A percentile compares a stretch with the other conserved stretches of the same genome.
Conservation (phyloP, 2,329 filamentous ascomycete species). For the Metarhizium robertsii region DNA sequence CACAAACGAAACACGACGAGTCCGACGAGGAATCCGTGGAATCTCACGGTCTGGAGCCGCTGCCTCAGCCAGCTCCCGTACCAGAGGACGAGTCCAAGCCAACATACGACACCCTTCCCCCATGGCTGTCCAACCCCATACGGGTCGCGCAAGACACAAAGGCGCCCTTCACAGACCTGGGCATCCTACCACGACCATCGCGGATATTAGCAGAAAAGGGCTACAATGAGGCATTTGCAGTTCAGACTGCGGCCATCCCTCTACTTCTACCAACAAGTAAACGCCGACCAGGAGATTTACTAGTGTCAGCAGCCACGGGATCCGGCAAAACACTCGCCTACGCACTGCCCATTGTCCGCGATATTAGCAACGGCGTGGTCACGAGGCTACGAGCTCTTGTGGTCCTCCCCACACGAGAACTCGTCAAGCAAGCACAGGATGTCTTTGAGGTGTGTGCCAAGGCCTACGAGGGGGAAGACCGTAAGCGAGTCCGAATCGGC, state of each 20-base stretch:
- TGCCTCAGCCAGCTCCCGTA: conserved; percentile 67
- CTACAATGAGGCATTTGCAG: conserved; percentile 30
- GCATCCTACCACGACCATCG: conserved; percentile 50
- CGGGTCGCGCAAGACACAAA: conserved; percentile 52
- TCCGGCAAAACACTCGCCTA: conserved; percentile 95
- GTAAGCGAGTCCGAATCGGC: conserved; percentile 67
- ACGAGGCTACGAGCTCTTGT: conserved; percentile 70
- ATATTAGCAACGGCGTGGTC: conserved; percentile 54
- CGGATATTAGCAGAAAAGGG: conserved; percentile 55
- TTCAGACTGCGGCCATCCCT: conserved; percentile 54
- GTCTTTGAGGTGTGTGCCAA: conserved; percentile 65
- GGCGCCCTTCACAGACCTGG: conserved; percentile 53
- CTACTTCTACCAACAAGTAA: conserved; percentile 60
- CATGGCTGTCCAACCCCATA: conserved; percentile 73
- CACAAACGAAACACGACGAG: conserved; percentile 20
- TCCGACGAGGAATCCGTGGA: conserved; percentile 28
- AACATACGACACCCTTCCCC: conserved; percentile 68
- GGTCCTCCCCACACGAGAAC: conserved; percentile 81
- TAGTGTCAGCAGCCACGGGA: conserved; percentile 87
- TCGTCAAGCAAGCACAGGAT: conserved; percentile 78
- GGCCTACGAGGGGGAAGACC: conserved; percentile 42
- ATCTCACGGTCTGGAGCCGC: conserved; percentile 65
- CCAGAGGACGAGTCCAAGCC: conserved; percentile 48
- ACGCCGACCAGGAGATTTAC: conserved; percentile 63
- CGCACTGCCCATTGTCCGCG: conserved; percentile 73